A percentile compares a stretch with the other conserved stretches of the same genome.
Conservation (phyloP, 2,329 filamentous ascomycete species). For the Stemphylium vesicarium region DNA sequence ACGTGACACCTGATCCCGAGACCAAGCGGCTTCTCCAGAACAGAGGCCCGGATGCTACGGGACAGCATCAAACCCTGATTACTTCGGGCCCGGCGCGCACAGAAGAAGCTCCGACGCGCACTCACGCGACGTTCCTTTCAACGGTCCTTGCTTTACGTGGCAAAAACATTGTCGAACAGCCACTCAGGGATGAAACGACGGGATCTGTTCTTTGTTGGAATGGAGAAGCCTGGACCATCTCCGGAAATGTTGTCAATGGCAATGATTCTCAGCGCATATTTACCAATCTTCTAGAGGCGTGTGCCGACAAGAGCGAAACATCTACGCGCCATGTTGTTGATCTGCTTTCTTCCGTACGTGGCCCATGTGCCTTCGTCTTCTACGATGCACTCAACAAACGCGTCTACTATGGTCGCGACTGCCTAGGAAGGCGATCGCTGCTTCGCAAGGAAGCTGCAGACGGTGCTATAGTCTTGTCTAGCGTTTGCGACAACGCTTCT, state of each 20-base stretch:
- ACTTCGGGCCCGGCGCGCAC: neutral
- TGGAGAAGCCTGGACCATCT: constrained; percentile 88
- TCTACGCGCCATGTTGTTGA: constrained; percentile 23
- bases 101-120: neutral
- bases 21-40: constrained; percentile 39
- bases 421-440: constrained; percentile 84
- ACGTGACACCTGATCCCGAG: constrained; percentile 29
- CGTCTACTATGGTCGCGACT: constrained; percentile 85
- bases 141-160: constrained; percentile 93
- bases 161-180: constrained; percentile 72
- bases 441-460: constrained; percentile 62
- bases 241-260: constrained; percentile 62
- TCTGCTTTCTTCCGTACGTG: constrained; percentile 50
- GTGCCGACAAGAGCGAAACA: neutral
- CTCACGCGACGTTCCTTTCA: constrained; percentile 71
- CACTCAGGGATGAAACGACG: constrained; percentile 64
- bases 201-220: constrained; percentile 91
- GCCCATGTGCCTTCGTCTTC: constrained; percentile 90
- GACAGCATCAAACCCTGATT: constrained; percentile 25
- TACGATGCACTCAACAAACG: constrained; percentile 68
- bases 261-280: constrained; percentile 83
- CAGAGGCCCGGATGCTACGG: constrained; percentile 42
- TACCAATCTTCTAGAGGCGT: constrained; percentile 57
- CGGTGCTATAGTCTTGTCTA: constrained; percentile 44
- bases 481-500: constrained; percentile 47